Evolutionary conservation across 1,139 yeast genomes (phyloP).

Genomic region (Suhomyces anneliseae): DNA sequence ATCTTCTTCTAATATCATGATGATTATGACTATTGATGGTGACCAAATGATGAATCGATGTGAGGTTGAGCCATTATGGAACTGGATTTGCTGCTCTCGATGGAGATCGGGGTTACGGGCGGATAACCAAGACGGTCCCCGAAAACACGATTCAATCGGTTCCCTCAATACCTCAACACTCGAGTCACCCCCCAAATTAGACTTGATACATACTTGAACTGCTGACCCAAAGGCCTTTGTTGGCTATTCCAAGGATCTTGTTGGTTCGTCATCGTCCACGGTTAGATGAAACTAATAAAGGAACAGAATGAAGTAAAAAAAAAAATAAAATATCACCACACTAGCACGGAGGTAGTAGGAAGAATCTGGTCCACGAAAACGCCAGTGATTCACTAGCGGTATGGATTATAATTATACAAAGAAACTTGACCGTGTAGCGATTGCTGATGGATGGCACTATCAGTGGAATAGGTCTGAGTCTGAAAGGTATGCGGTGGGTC

Average conservation of each 20-base stretch:
- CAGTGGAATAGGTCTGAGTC: not conserved
- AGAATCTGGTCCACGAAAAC: not conserved
- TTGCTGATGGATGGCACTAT: not conserved
- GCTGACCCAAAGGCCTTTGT: constrained; percentile 47
- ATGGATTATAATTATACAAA: not conserved
- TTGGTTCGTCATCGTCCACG: constrained; percentile 37
- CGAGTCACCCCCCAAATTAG: too few relatives aligned
- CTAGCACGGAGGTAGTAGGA: not conserved
- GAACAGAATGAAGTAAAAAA: not conserved
- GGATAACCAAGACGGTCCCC: too few relatives aligned
- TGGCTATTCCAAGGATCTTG: constrained; percentile 49
- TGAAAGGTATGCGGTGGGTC: not conserved
- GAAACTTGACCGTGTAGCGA: not conserved
- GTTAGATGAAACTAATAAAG: too few relatives aligned
- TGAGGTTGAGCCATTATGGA: too few relatives aligned
- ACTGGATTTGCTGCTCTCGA: too few relatives aligned
- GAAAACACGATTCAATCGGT: not conserved
- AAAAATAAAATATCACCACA: not conserved
- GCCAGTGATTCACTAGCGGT: not conserved
- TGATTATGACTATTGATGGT: too few relatives aligned
- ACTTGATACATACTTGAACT: constrained; percentile 42
- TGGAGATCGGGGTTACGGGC: too few relatives aligned
- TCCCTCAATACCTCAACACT: not conserved
- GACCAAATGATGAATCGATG: too few relatives aligned
- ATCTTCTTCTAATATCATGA: too few relatives aligned